Conservation (phyloP, 2,329 filamentous ascomycete genomes). For the Bipolaris gigantea region DNA sequence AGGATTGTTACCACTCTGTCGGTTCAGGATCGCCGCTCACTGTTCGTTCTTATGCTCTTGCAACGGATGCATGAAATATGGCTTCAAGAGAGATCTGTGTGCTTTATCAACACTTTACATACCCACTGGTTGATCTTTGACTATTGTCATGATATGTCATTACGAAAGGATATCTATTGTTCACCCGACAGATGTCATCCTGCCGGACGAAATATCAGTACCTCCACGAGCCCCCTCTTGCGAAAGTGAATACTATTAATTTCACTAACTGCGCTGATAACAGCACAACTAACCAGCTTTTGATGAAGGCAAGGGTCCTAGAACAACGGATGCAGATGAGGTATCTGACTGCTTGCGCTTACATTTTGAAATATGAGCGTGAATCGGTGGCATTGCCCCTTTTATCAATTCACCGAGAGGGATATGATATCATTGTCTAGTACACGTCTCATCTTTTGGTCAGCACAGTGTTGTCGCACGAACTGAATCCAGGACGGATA, state of each 20-base stretch:
- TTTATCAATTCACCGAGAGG: not conserved
- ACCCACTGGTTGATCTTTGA: not conserved
- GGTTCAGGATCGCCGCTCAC: not conserved
- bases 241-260: no score
- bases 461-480: not conserved
- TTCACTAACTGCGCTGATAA: not conserved
- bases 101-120: not conserved
- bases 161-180: not conserved
- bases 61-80: not conserved
- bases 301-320: not conserved
- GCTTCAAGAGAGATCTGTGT: not conserved
- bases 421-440: not conserved
- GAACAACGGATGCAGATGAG: not conserved
- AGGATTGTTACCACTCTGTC: not conserved
- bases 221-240: not conserved
- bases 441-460: not conserved
- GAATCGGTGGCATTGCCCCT: not conserved
- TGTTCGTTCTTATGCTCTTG: not conserved
- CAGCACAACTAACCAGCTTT: not conserved
- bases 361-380: not conserved
- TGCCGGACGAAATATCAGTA: not conserved
- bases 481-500: not conserved
- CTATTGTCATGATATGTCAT: no score
- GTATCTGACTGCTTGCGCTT: not conserved
- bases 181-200: not conserved